A percentile compares a stretch with the other conserved stretches of the same genome.
These are phyloP conservation scores for Sporothrix inflata DNA, from an alignment of 2,329 filamentous ascomycete genomes.

Conservation along the genomic window DNA sequence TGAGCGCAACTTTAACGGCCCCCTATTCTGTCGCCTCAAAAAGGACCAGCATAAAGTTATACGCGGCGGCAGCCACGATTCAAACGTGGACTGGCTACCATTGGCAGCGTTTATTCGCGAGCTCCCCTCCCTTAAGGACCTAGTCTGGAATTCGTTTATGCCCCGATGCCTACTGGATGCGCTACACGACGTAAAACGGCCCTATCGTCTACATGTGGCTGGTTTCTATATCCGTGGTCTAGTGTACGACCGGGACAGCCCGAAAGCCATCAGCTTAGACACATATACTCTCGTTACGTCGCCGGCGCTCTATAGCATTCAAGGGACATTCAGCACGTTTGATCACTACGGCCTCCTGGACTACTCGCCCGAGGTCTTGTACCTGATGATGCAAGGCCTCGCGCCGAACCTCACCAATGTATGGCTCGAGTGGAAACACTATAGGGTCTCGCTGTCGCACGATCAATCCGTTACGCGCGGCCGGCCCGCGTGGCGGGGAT, in stretches of 20 bases:
- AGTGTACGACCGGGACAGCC: conserved; percentile 3
- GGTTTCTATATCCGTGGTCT: neutral
- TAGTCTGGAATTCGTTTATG: neutral
- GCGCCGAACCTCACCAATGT: neutral
- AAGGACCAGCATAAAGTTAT: neutral
- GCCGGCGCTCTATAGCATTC: neutral
- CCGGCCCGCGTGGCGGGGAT: neutral
- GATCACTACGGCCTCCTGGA: neutral
- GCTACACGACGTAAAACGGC: neutral
- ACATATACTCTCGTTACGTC: neutral
- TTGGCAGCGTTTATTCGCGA: neutral
- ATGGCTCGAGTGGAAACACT: neutral
- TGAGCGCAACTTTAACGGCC: neutral
- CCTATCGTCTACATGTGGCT: neutral
- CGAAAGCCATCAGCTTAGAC: neutral
- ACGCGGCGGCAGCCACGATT: neutral
- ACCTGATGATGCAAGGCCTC: conserved; percentile 6
- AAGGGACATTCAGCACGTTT: neutral
- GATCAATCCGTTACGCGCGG: neutral
- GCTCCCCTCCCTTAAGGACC: neutral
- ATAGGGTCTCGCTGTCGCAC: neutral
- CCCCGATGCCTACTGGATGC: neutral
- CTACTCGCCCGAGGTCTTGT: neutral
- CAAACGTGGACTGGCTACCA: neutral
- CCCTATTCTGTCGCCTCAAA: neutral